Percentiles rank a stretch among this genome's conserved stretches.
phyloP scores from a whole-genome alignment of 805 yeast genomes.

The Vanderwaltozyma polyspora region DNA sequence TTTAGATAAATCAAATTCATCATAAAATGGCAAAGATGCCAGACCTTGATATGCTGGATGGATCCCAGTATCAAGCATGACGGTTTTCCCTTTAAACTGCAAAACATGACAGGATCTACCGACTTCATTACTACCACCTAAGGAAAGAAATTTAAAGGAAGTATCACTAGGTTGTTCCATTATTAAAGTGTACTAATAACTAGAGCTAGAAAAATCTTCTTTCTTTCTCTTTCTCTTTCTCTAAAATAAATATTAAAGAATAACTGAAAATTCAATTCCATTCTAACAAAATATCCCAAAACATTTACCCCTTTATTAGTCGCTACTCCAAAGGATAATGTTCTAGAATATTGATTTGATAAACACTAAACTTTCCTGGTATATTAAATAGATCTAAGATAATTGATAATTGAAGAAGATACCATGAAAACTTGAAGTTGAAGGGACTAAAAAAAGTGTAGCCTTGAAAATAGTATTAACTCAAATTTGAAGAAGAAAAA shows the following conservation, averaged over 20 bases:
- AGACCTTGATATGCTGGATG: constrained; percentile 92
- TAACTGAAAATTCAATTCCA: no score
- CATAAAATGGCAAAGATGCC: constrained; percentile 88
- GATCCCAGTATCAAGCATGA: constrained; percentile 96
- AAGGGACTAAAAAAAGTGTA: no score
- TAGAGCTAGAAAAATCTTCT: no score
- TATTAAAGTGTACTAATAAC: no score
- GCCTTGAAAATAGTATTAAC: background rate
- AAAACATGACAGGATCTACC: constrained; percentile 93
- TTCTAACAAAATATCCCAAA: background rate
- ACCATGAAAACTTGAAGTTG: no score
- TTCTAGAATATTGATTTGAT: no score
- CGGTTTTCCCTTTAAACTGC: constrained; percentile 84
- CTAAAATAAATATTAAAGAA: no score
- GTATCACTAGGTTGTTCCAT: constrained; percentile 16
- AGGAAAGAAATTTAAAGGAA: constrained; percentile 59
- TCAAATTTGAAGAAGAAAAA: background rate
- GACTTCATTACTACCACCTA: constrained; percentile 98
- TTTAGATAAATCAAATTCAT: constrained; percentile 80
- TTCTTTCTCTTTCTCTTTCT: no score
- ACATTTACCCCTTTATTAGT: background rate
- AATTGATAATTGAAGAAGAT: no score
- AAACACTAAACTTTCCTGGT: background rate
- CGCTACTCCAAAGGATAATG: no score
- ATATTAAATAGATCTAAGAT: background rate